Evolutionary conservation across 2,329 filamentous ascomycete genomes (phyloP), one percentile per base, ranked within the genome.

Genomic region (Apiospora arundinis): DNA sequence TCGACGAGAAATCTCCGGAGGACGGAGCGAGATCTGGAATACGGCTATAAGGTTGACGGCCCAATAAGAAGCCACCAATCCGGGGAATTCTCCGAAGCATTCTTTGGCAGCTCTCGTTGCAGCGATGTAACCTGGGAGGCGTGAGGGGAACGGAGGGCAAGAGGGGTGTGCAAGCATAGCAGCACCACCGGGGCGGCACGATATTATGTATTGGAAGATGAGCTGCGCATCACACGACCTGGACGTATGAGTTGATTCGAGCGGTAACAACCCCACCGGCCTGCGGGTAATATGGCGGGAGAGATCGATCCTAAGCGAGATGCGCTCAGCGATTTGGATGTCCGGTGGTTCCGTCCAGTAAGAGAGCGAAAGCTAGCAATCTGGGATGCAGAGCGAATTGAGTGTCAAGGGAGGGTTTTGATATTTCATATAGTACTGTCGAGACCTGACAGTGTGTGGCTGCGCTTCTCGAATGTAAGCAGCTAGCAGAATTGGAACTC

Each of bases 11-110:
- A 60, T 60, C 52, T 37, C 52, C 52, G 52, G 12, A 8, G 52
- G 12, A 8, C 52, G 52, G 52, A 60, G 16, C 28, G 52, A 63
- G 56, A 63, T 63, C 28, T 21, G 12, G 9, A 40, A n/a, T 63
- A 63, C n/a, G 56, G 56, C 32, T 63, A 40, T 63, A 63, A 63
- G 56, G 56, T 21, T n/a, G 14, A 12, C 56, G 56, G 56, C 56
- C 56, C 56, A 63, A 40, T 63, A 40, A 63, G 56, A 63, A 63
- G 32, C 56, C 56, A 63, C 56, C 56, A 63, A 63, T 63, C 56
- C 56, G 32, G 32, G n/a, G 32, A 63, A 40, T 40, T 63, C 56
- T 32, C 56, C 32, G 56, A 40, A 12, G 28, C 7, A 32, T 3
- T 3, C 32, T 32, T 3, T 6, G 32, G 32, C 32, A 32, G 32